phyloP scores from a whole-genome alignment of 2,329 filamentous ascomycete species.

The Elsinoe necatrix region DNA sequence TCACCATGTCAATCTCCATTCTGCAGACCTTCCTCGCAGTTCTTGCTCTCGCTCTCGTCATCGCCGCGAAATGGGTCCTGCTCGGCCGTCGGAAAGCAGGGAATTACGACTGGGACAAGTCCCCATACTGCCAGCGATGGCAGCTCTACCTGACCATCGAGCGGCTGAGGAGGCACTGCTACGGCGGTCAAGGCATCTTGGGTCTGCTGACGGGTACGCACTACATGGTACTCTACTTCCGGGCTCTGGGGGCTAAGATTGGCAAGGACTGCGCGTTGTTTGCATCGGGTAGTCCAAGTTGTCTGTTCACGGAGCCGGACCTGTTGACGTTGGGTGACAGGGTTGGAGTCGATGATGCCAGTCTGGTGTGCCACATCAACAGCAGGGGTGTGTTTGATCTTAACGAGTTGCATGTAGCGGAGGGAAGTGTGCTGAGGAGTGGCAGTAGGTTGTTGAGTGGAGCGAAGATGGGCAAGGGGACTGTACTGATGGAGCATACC shows the following conservation, averaged over 20 bases:
- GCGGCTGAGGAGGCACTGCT: slow-evolving; percentile 43
- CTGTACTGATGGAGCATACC: slow-evolving; percentile 50
- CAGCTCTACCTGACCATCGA: slow-evolving; percentile 48
- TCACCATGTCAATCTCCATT: slow-evolving; percentile 34
- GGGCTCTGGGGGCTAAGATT: slow-evolving; percentile 45
- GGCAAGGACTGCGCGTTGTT: slow-evolving; percentile 49
- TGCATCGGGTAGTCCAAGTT: slow-evolving; percentile 43
- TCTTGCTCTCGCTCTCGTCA: slow-evolving; percentile 37
- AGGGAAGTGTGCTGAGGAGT: slow-evolving; percentile 45
- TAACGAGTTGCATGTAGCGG: slow-evolving; percentile 44
- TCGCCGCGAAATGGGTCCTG: slow-evolving; percentile 45
- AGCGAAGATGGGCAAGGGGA: slow-evolving; percentile 45
- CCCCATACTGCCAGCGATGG: slow-evolving; percentile 50
- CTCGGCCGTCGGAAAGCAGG: slow-evolving; percentile 45
- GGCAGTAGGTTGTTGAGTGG: slow-evolving; percentile 47
- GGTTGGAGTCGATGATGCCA: slow-evolving; percentile 48
- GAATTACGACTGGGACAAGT: slow-evolving; percentile 51
- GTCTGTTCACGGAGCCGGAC: slow-evolving; percentile 52
- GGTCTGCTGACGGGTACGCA: slow-evolving; percentile 47
- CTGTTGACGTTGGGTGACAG: slow-evolving; percentile 46
- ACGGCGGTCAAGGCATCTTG: slow-evolving; percentile 43
- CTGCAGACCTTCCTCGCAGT: slow-evolving; percentile 39
- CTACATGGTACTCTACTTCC: slow-evolving; percentile 47
- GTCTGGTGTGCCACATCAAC: slow-evolving; percentile 50
- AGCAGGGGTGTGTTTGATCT: slow-evolving; percentile 49